These are phyloP conservation scores for Eucalyptus dawsonii DNA, from an alignment of 345 rosid genomes.

Conservation along the genomic window DNA sequence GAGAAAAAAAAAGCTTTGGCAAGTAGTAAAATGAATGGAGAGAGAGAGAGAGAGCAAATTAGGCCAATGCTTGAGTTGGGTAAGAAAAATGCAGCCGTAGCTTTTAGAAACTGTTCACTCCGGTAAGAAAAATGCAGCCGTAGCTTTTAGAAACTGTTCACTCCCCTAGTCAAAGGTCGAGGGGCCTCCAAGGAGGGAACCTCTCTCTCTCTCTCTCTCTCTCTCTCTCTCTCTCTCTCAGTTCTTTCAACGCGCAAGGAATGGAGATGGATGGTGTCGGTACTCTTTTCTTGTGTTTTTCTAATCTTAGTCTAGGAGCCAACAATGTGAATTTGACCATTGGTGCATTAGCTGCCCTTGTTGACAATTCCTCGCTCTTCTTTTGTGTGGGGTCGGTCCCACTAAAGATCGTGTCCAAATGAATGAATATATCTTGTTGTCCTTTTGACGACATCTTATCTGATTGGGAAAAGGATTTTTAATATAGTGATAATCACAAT, in stretches of 20 bases:
- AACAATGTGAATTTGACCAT: neutral
- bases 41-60: neutral
- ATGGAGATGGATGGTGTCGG: neutral
- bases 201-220: neutral
- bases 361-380: neutral
- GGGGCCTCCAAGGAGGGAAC: neutral
- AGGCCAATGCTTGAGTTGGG: too few relatives aligned
- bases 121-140: neutral
- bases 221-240: neutral
- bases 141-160: neutral
- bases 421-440: neutral
- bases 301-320: neutral
- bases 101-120: neutral
- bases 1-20: neutral
- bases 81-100: neutral
- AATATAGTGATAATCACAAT: neutral
- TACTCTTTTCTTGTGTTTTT: neutral
- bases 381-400: neutral
- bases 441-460: neutral
- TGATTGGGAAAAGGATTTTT: neutral
- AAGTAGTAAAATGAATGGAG: neutral
- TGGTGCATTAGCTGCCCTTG: neutral
- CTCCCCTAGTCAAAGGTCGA: neutral
- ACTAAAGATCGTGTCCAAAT: neutral
- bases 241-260: neutral